A percentile compares a stretch with the other conserved stretches of the same genome.
These are phyloP conservation scores for Vitis rupestris DNA, from an alignment of 164 flowering plant species.

Conservation along the genomic window DNA sequence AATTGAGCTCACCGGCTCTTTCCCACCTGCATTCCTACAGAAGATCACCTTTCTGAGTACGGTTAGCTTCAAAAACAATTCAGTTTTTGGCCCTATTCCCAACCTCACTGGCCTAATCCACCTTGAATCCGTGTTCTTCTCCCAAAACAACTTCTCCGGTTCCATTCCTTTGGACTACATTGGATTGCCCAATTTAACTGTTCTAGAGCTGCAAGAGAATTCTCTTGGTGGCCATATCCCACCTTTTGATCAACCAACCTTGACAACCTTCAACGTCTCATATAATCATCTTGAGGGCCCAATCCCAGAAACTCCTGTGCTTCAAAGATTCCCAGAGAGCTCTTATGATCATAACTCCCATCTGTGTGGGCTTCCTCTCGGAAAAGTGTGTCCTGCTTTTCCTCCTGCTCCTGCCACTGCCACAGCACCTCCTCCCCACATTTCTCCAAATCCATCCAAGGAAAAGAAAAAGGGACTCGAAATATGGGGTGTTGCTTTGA, in stretches of 20 bases:
- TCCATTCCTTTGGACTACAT: conserved; percentile 32
- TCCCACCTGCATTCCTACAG: conserved; percentile 32
- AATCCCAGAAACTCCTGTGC: conserved; percentile 42
- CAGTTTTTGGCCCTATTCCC: conserved; percentile 41
- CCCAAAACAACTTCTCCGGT: conserved; percentile 40
- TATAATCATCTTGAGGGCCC: conserved; percentile 37
- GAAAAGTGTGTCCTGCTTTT: conserved; percentile 25
- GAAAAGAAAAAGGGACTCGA: conserved; percentile 10
- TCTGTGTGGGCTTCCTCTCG: conserved; percentile 51
- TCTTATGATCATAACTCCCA: conserved; percentile 39
- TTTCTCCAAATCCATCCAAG: conserved; percentile 13
- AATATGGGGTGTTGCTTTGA: conserved; percentile 36
- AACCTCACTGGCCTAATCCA: conserved; percentile 29
- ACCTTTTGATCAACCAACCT: conserved; percentile 35
- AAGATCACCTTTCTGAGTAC: conserved; percentile 33
- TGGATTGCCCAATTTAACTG: conserved; percentile 23
- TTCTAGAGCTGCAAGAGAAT: conserved; percentile 46
- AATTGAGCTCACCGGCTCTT: conserved; percentile 33
- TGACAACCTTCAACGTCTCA: conserved; percentile 44
- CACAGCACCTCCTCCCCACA: conserved; percentile 17
- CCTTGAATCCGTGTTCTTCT: conserved; percentile 31
- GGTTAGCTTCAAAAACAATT: conserved; percentile 47
- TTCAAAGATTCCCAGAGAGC: conserved; percentile 35
- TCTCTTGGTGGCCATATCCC: conserved; percentile 42
- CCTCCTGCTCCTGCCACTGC: conserved; percentile 21